Percentiles rank a stretch among this genome's conserved stretches.
phyloP scores from a whole-genome alignment of 1,284 basidiomycete genomes.

The Apiotrichum montevideense region DNA sequence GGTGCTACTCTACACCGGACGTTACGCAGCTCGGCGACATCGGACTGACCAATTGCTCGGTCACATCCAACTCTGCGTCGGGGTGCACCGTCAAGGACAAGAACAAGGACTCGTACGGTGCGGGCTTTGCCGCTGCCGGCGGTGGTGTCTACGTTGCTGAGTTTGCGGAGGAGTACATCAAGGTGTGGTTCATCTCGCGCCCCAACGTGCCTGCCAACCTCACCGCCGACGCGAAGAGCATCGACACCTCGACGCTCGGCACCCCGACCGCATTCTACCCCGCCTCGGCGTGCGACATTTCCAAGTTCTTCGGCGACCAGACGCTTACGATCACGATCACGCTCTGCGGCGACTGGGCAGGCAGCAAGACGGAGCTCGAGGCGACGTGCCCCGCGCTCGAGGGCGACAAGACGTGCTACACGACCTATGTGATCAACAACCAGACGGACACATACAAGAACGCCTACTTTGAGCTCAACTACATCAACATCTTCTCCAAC shows the following conservation, averaged over 20 bases:
- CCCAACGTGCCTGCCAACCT: conserved; percentile 56
- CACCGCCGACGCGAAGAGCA: conserved; percentile 51
- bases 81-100: conserved; percentile 60
- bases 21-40: conserved; percentile 5
- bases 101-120: conserved; percentile 57
- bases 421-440: conserved; percentile 65
- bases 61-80: conserved; percentile 48
- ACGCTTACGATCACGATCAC: conserved; percentile 69
- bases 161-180: conserved; percentile 52
- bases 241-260: conserved; percentile 63
- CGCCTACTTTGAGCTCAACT: conserved; percentile 69
- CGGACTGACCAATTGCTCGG: conserved; percentile 33
- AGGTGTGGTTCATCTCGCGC: conserved; percentile 70
- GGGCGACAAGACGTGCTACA: conserved; percentile 49
- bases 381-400: conserved; percentile 54
- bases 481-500: conserved; percentile 50
- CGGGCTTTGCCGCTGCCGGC: conserved; percentile 57
- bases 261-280: conserved; percentile 64
- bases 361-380: conserved; percentile 53
- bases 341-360: conserved; percentile 59
- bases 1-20: conserved; percentile 11
- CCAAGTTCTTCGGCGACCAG: conserved; percentile 59
- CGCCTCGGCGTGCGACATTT: conserved; percentile 56
- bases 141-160: conserved; percentile 70
- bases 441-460: conserved; percentile 52